Base-by-base conservation (phyloP, 371 early-diverging fungal species). In the Mortierella sp. region DNA sequence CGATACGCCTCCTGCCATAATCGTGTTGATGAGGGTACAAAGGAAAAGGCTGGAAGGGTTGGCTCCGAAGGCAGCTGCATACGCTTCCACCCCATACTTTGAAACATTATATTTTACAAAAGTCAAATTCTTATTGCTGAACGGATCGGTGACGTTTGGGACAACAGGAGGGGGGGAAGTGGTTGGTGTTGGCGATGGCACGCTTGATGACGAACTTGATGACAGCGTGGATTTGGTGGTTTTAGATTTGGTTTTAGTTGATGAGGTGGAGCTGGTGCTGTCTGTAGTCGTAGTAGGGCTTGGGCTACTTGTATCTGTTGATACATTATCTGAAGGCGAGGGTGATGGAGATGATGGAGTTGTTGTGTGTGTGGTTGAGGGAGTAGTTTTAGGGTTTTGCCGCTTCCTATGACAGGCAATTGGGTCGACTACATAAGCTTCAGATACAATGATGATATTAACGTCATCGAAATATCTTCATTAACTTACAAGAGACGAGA, bases 41-140 rank as follows among this genome's bases (percentile, higher is more conserved):
- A 88, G 61, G 32, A 88, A 88, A 5, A 88, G 67, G 0, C 68
- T 77, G 16, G 86, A 83, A 41, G 86, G 79, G 50, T 79, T 83
- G 7, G 86, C 73, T 0, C 86, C 87, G 16, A 87, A 70, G 38
- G 87, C 86, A 22, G 71, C 83, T 40, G 86, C 83, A 69, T 86
- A 84, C 8, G 85, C 64, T 11, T 67, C 75, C 82, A 87, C 85
- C 4, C 86, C 85, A 45, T 83, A 87, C 3, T 83, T 79, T 40
- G 73, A 68, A 1, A 84, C 75, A 41, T 83, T 70, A 16, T 84
- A 71, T 3, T 64, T 63, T 19, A 52, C 47, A 7, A 63, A 63
- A 6, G 13, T 38, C 15, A 22, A 41, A 28, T 65, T 62, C 13
- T 61, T 65, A 43, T 32, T 41, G 69, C 53, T 65, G 40, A 76